A percentile compares a stretch with the other conserved stretches of the same genome.
phyloP scores from a whole-genome alignment of 2,329 filamentous ascomycete genomes.

The Claviceps maximensis region DNA sequence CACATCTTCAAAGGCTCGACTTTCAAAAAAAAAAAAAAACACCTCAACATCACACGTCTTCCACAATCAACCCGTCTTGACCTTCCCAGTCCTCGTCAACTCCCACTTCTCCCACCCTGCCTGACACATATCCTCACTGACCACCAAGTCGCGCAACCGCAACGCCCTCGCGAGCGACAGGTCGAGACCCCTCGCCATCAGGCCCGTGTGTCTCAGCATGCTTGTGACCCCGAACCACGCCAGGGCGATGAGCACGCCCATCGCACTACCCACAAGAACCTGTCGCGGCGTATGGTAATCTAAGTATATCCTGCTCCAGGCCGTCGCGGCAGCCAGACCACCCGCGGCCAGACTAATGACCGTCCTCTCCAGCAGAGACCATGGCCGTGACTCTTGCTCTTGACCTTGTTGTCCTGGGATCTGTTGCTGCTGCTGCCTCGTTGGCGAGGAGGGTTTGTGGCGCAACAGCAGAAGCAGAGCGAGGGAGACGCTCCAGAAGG shows the following conservation, averaged over 20 bases:
- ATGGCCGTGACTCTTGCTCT: conserved; percentile 25
- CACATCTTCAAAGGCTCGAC: neutral
- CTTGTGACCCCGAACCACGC: conserved; percentile 67
- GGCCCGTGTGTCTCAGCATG: conserved; percentile 51
- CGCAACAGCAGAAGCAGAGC: conserved; percentile 73
- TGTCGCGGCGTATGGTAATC: conserved; percentile 85
- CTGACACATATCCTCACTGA: conserved; percentile 80
- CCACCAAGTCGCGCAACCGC: conserved; percentile 68
- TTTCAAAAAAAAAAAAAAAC: too few species aligned
- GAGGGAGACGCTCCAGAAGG: conserved; percentile 79
- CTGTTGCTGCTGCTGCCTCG: neutral
- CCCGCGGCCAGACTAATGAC: conserved; percentile 41
- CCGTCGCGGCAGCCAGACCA: conserved; percentile 52
- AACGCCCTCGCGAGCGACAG: conserved; percentile 50
- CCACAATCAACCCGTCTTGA: conserved; percentile 10
- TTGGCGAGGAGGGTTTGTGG: conserved; percentile 43
- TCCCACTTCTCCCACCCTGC: conserved; percentile 93
- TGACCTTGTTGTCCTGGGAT: neutral
- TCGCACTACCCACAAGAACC: conserved; percentile 65
- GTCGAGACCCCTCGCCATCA: conserved; percentile 61
- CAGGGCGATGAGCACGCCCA: conserved; percentile 57
- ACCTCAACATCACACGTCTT: too few species aligned
- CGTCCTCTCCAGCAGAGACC: conserved; percentile 48
- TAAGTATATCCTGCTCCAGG: conserved; percentile 75
- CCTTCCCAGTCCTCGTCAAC: conserved; percentile 25